Evolutionary conservation across 352 stramenopile genomes (phyloP).

Genomic region (Phytophthora fragariae): DNA sequence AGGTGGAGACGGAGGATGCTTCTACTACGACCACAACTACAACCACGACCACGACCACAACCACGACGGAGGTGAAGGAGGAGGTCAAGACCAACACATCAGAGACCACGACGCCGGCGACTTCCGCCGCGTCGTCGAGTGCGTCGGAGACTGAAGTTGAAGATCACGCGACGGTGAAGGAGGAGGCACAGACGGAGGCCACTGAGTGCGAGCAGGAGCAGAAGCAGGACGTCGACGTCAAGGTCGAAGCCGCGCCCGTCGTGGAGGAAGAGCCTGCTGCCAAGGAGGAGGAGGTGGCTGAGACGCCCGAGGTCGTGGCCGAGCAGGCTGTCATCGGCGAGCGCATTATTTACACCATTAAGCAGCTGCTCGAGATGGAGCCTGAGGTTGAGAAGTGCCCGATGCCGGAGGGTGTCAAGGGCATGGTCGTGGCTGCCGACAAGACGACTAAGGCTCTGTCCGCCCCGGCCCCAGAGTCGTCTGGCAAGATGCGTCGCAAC

Average conservation of each 20-base stretch:
- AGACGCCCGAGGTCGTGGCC: constrained; percentile 36
- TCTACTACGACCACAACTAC: neutral
- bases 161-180: constrained; percentile 24
- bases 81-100: constrained; percentile 16
- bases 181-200: constrained; percentile 17
- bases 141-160: constrained; percentile 50
- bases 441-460: constrained; percentile 61
- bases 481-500: constrained; percentile 43
- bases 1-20: constrained; percentile 20
- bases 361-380: constrained; percentile 77
- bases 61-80: constrained; percentile 17
- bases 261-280: constrained; percentile 4
- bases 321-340: constrained; percentile 54
- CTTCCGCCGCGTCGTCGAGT: constrained; percentile 36
- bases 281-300: constrained; percentile 4
- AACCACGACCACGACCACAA: neutral
- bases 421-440: constrained; percentile 52
- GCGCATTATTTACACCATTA: constrained; percentile 82
- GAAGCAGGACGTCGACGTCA: constrained; percentile 31
- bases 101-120: constrained; percentile 33
- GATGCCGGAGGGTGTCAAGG: constrained; percentile 63
- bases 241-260: neutral
- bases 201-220: constrained; percentile 31
- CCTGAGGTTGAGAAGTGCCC: constrained; percentile 54
- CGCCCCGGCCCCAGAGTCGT: constrained; percentile 26